These are phyloP conservation scores for Euphorbia peplus DNA, from an alignment of 345 rosid genomes.

Conservation along the genomic window DNA sequence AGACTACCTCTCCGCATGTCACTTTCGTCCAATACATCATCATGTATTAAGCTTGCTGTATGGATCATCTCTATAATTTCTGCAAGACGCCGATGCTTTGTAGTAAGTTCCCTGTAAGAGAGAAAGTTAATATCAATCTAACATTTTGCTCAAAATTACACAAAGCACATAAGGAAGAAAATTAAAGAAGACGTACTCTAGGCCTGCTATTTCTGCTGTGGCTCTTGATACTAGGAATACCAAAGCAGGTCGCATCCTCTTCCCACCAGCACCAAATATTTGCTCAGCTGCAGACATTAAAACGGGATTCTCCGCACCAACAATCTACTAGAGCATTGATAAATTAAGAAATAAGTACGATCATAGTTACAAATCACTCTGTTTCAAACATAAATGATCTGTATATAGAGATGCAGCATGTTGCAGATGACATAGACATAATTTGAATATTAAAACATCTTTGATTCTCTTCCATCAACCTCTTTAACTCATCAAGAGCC, in stretches of 20 bases:
- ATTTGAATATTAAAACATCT: slow-evolving; percentile 2
- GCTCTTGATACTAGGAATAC: slow-evolving; percentile 95
- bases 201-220: slow-evolving; percentile 69
- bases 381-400: not conserved
- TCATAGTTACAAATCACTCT: not conserved
- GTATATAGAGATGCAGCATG: not conserved
- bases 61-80: slow-evolving; percentile 99
- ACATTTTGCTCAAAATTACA: slow-evolving; percentile 1
- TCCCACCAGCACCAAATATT: slow-evolving; percentile 96
- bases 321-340: slow-evolving; percentile 61
- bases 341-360: not conserved
- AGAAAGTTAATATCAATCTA: slow-evolving; percentile 13
- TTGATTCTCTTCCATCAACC: not conserved
- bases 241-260: slow-evolving; percentile 94
- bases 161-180: slow-evolving; percentile 11
- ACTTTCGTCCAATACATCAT: slow-evolving; percentile 93
- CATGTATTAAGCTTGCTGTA: slow-evolving; percentile 96
- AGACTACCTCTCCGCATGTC: slow-evolving; percentile 82
- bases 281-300: slow-evolving; percentile 96
- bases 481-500: not conserved
- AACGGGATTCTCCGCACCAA: slow-evolving; percentile 94
- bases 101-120: slow-evolving; percentile 64
- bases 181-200: slow-evolving; percentile 48
- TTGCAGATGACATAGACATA: not conserved
- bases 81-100: slow-evolving; percentile 79